phyloP scores from a whole-genome alignment of 306 rosid genomes.

The Gastrolobium villosum region DNA sequence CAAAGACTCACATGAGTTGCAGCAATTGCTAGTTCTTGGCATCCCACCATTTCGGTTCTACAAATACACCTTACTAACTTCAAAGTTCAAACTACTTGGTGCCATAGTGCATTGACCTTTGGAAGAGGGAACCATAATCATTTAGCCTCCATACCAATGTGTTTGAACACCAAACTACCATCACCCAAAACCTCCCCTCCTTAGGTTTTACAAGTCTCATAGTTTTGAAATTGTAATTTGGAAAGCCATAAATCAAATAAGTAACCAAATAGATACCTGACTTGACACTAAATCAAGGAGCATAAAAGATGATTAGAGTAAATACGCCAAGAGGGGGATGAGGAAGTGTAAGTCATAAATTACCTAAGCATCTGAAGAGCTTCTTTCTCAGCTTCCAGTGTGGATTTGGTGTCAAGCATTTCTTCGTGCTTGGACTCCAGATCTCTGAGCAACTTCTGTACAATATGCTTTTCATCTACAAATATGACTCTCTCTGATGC shows the following conservation, averaged over 20 bases:
- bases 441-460: conserved; percentile 63
- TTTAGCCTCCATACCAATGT: conserved; percentile 19
- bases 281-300: conserved; percentile 28
- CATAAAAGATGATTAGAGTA: conserved; percentile 25
- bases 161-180: conserved; percentile 5
- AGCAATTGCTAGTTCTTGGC: not conserved
- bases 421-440: conserved; percentile 69
- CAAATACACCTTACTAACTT: conserved; percentile 22
- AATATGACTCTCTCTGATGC: conserved; percentile 64
- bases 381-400: conserved; percentile 92
- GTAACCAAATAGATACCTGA: conserved; percentile 15
- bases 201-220: conserved; percentile 4
- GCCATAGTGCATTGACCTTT: not conserved
- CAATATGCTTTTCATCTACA: conserved; percentile 66
- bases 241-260: conserved; percentile 35
- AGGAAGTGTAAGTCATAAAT: not conserved
- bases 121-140: not conserved
- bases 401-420: conserved; percentile 74
- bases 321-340: not conserved
- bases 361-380: conserved; percentile 92
- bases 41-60: not conserved
- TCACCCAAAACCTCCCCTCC: not conserved
- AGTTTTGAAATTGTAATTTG: conserved; percentile 16
- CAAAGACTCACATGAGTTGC: not conserved
- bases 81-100: conserved; percentile 12